A percentile compares a stretch with the other conserved stretches of the same genome.
Evolutionary conservation across 1,284 basidiomycete genomes (phyloP).

Genomic region (Ganoderma resinaceum): DNA sequence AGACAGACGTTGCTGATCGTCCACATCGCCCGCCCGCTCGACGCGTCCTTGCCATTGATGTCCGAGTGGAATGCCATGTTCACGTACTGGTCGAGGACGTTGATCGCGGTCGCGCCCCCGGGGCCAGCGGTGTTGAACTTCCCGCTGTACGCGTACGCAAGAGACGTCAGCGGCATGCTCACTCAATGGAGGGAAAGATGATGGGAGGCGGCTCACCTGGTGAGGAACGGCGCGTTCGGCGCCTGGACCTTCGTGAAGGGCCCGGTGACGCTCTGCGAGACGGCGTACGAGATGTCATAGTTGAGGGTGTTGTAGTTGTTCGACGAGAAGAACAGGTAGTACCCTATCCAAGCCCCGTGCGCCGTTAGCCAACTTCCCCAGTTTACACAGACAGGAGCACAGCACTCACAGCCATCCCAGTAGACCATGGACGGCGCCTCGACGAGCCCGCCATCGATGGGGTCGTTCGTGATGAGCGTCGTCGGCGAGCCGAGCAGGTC

Average conservation of each 20-base stretch:
- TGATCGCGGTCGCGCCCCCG: conserved; percentile 12
- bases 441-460: conserved; percentile 1
- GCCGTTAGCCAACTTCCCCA: not conserved
- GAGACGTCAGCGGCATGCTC: not conserved
- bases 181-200: not conserved
- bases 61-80: conserved; percentile 19
- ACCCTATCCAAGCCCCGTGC: conserved; percentile 1
- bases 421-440: not conserved
- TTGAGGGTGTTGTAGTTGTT: conserved; percentile 32
- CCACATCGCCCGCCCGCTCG: conserved; percentile 14
- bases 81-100: conserved; percentile 17
- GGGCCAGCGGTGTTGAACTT: conserved; percentile 3
- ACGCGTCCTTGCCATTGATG: conserved; percentile 15
- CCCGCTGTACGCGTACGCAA: not conserved
- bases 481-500: conserved; percentile 6
- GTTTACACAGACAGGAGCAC: not conserved
- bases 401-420: not conserved
- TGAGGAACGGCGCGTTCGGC: conserved; percentile 16
- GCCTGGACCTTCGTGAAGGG: conserved; percentile 32
- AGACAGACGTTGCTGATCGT: conserved; percentile 10
- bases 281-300: conserved; percentile 37
- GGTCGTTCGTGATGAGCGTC: not conserved
- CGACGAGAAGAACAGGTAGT: conserved; percentile 34
- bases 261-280: conserved; percentile 29
- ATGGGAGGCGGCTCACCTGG: not conserved